Evolutionary conservation across 768 basidiomycete species (phyloP), one percentile per base, ranked within the genome.

Genomic region (Kwoniella mangroviensis): DNA sequence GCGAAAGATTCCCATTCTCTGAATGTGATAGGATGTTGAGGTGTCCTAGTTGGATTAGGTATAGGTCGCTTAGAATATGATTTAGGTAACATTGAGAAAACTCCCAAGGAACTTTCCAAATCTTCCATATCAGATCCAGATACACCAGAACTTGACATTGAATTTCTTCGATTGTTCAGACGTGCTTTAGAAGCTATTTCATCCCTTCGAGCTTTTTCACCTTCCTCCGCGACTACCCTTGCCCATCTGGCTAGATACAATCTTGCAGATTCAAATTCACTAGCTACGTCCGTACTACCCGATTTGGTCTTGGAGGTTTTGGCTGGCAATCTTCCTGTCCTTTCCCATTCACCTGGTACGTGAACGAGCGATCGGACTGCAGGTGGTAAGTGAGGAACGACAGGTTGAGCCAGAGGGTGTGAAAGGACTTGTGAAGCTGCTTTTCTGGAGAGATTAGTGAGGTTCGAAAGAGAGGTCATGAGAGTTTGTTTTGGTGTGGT

Each of bases 161-260:
- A 63, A 22, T 63, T 63, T 11, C 62, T 24, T 21, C 70, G 65
- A 15, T 58, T 21, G 11, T 3, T 34, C 34, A 34, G 89, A 88
- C 13, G 92, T 75, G 79, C 79, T 58, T 76, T 66, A 24, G 79
- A 67, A 3, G 82, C 81, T 17, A 84, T 89, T 82, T 99, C 97
- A 54, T 88, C 87, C 73, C 89, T 84, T 53, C 97, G 87, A 5
- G 94, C 89, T 17, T 93, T 87, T 82, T 99, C 97, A 19, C 97
- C 97, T 81, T 98, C 97, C 83, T 99, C 97, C 1, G 97, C 97
- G 1, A 98, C 97, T 68, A 84, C 81, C 41, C 95, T 87, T 3
- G 97, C 97, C 97, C 97, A 99, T 41, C 93, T 87, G 11, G 97
- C 97, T 10, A 99, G 88, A 82, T 98, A 98, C 7, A 98, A 92